Base-by-base conservation (phyloP, 1,139 yeast genomes). In the Debaryomyces sp. region DNA sequence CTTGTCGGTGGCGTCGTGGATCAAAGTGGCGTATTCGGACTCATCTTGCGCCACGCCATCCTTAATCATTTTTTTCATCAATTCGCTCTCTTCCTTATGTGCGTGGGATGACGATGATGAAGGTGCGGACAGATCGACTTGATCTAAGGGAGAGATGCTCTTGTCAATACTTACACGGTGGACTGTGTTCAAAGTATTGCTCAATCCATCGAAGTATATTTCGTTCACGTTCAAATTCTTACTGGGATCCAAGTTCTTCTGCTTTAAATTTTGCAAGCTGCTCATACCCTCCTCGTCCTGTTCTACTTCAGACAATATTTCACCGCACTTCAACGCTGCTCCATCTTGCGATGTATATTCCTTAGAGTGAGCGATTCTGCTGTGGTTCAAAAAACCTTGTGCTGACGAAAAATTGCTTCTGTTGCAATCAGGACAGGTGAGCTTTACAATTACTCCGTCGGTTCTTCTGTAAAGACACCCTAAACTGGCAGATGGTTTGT, bases 331-430 rank as follows among this genome's bases (percentile, higher is more conserved):
- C 50, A 84, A 67, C 0, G 92, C 91, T 1, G 95, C 92, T 10
- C 86, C 80, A 54, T 87, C 92, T 59, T 87, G 94, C 6, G 87
- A 82, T 5, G 86, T 78, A 55, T 81, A 87, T 51, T 86, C 90
- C 50, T 79, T 80, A 13, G 82, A 71, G 62, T 88, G 96, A 4
- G 92, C 88, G 24, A 86, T 78, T 53, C 95, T 70, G 53, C 87
- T 80, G 61, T 88, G 96, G 61, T 87, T 88, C 37, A 87, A 75
- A 53, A 88, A 87, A 22, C 95, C 95, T 62, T 88, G 95, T 0
- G 91, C 89, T 12, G 89, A 82, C 6, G 89, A 83, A 61, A 88
- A 88, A 53, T 87, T 87, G 45, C 83, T 78, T 48, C 94, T 69
- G 13, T 74, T 78, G 64, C 96, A 88, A 47, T 77, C 80, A 0